Evolutionary conservation across 164 flowering plant genomes (phyloP).

Genomic region (Tinospora cordifolia): DNA sequence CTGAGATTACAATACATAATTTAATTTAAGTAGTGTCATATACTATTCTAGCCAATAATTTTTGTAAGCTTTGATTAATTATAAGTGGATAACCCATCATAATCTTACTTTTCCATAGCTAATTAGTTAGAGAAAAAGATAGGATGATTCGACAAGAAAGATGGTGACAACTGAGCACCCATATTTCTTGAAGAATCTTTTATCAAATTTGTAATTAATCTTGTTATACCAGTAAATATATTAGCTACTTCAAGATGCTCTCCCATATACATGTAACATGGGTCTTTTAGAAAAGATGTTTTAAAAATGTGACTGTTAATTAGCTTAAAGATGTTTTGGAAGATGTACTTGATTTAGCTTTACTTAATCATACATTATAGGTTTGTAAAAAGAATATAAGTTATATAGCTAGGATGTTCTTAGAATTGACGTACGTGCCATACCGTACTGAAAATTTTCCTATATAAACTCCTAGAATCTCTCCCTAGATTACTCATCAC

Average conservation of each 20-base stretch:
- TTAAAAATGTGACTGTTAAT: too few species aligned
- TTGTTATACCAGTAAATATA: not conserved
- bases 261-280: too few species aligned
- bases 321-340: too few species aligned
- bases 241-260: not conserved
- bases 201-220: not conserved
- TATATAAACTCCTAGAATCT: conserved; percentile 14
- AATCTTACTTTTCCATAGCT: conserved; percentile 3
- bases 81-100: not conserved
- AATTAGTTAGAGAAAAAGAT: conserved; percentile 13
- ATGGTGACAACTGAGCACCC: not conserved
- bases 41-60: not conserved
- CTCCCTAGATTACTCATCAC: not conserved
- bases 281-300: too few species aligned
- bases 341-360: too few species aligned
- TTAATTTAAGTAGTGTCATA: not conserved
- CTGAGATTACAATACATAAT: not conserved
- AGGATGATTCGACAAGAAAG: not conserved
- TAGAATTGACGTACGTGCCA: not conserved
- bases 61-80: not conserved
- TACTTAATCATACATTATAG: too few species aligned
- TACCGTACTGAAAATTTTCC: not conserved
- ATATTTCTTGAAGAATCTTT: conserved; percentile 1
- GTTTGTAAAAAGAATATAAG: too few species aligned
- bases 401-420: not conserved